Evolutionary conservation across 1,284 basidiomycete species (phyloP).

Genomic region (Malassezia cuniculi): DNA sequence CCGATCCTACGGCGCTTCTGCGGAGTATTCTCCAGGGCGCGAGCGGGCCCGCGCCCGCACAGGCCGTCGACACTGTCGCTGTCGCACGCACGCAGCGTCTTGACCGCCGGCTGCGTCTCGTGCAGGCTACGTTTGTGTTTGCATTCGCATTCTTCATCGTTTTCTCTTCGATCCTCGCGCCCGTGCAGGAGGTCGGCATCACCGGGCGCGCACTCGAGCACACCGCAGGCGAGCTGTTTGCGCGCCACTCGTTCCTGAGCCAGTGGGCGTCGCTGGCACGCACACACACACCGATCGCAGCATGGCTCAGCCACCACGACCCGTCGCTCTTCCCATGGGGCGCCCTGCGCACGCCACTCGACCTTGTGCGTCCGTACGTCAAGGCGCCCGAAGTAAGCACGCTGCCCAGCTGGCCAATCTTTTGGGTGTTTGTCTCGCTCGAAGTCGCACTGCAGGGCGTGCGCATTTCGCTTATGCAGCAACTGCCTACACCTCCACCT

Average conservation of each 20-base stretch:
- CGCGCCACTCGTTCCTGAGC: conserved; percentile 3
- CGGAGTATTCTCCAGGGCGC: too few species aligned
- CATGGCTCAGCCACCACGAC: conserved; percentile 12
- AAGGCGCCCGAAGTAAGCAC: not conserved
- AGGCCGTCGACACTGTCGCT: not conserved
- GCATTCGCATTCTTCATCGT: conserved; percentile 10
- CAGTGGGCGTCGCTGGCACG: conserved; percentile 14
- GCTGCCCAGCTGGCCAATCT: conserved; percentile 24
- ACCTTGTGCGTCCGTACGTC: conserved; percentile 2
- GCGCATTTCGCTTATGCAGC: conserved; percentile 22
- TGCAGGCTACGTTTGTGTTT: conserved; percentile 8
- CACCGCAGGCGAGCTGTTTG: not conserved
- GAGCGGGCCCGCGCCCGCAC: not conserved
- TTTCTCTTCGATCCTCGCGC: conserved; percentile 8
- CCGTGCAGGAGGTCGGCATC: conserved; percentile 2
- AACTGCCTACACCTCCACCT: conserved; percentile 9
- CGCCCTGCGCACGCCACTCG: conserved; percentile 9
- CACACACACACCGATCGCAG: conserved; percentile 7
- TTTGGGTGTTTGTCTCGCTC: conserved; percentile 39
- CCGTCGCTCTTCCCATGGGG: conserved; percentile 10
- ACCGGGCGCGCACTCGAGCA: conserved; percentile 8
- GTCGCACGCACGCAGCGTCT: conserved; percentile 2
- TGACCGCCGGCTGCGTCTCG: conserved; percentile 8
- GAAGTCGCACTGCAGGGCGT: conserved; percentile 29
- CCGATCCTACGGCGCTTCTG: too few species aligned